Percentiles rank a stretch among this genome's conserved stretches.
These are phyloP conservation scores for Hypoxylon fragiforme DNA, from an alignment of 495 filamentous ascomycete genomes.

Conservation along the genomic window DNA sequence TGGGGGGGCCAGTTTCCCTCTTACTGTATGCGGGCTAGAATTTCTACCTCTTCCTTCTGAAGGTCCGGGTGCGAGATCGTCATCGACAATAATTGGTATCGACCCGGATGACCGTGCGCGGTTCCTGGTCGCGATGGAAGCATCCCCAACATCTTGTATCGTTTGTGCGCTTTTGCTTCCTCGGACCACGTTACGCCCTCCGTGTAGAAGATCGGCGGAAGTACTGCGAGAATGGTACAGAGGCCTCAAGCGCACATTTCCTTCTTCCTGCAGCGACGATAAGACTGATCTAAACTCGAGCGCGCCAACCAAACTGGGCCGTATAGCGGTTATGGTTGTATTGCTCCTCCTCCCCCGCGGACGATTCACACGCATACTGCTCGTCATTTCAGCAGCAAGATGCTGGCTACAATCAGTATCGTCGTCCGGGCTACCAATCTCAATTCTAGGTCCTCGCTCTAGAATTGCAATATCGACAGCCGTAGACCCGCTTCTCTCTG, in stretches of 20 bases:
- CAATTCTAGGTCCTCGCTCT: constrained; percentile 62
- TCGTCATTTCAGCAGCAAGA: constrained; percentile 79
- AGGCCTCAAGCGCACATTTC: constrained; percentile 68
- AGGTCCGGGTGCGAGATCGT: constrained; percentile 14
- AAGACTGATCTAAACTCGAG: constrained; percentile 92
- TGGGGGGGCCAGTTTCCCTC: constrained; percentile 41
- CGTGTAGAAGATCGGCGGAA: constrained; percentile 61
- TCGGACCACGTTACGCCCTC: neutral
- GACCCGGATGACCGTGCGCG: constrained; percentile 35
- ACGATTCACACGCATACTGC: constrained; percentile 87
- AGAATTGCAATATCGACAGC: constrained; percentile 70
- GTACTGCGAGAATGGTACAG: constrained; percentile 68
- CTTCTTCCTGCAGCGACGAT: constrained; percentile 74
- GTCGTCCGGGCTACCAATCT: constrained; percentile 54
- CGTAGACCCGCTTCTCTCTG: constrained; percentile 42
- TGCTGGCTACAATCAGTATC: constrained; percentile 75
- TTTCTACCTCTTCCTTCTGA: constrained; percentile 16
- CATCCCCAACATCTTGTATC: constrained; percentile 14
- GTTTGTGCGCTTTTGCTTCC: constrained; percentile 15
- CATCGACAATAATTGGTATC: constrained; percentile 25
- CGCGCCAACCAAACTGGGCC: constrained; percentile 90
- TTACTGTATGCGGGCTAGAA: constrained; percentile 33
- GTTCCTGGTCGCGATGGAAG: constrained; percentile 12
- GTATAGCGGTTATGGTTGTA: constrained; percentile 75
- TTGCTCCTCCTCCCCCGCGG: constrained; percentile 69